Evolutionary conservation across 2,329 filamentous ascomycete genomes (phyloP).

Genomic region (Ascochyta clinopodiicola): DNA sequence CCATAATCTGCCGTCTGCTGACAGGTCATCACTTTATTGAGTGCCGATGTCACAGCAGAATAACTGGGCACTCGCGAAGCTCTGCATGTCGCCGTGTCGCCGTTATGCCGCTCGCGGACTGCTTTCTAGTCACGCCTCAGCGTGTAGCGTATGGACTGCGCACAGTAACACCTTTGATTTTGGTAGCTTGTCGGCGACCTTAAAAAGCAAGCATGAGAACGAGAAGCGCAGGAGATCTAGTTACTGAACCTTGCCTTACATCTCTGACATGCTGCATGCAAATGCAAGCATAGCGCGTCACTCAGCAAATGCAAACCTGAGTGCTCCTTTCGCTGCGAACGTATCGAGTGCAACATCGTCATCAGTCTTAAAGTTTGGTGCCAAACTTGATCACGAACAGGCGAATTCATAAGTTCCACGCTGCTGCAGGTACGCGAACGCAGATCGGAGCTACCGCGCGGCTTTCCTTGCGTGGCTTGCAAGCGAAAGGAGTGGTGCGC

Average conservation of each 20-base stretch:
- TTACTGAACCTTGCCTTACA: background rate
- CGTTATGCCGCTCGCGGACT: constrained; percentile 1
- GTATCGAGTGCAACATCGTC: background rate
- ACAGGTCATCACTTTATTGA: constrained; percentile 22
- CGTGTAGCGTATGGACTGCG: background rate
- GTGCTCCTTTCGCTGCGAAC: background rate
- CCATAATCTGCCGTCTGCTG: constrained; percentile 28
- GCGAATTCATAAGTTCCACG: constrained; percentile 14
- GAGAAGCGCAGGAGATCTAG: constrained; percentile 4
- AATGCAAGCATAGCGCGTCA: constrained; percentile 1
- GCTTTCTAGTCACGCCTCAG: background rate
- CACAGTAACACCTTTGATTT: background rate
- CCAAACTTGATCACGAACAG: background rate
- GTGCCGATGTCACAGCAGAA: constrained; percentile 4
- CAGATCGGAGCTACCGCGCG: constrained; percentile 18
- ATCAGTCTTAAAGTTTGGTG: constrained; percentile 3
- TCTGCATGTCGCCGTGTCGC: background rate
- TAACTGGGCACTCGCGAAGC: constrained; percentile 1
- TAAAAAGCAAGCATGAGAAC: constrained; percentile 6
- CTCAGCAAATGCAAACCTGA: background rate
- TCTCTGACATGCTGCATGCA: background rate
- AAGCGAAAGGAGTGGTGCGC: constrained; percentile 32
- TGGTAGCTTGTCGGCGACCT: constrained; percentile 5
- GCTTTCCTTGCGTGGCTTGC: constrained; percentile 34
- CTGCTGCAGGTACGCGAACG: constrained; percentile 45